phyloP scores from a whole-genome alignment of 306 rosid genomes.

The Quercus parvula region DNA sequence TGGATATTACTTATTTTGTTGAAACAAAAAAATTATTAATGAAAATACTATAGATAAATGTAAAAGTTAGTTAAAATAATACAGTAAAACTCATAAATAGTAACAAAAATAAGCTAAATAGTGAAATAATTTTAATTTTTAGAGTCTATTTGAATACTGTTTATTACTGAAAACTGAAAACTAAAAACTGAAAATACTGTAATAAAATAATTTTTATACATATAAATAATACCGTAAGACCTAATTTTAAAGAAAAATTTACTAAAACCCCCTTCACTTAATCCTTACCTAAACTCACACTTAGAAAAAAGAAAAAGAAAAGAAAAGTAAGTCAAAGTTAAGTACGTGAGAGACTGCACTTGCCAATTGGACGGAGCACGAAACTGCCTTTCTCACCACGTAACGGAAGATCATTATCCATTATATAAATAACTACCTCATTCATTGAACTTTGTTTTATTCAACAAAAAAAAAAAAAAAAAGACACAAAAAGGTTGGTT shows the following conservation, averaged over 20 bases:
- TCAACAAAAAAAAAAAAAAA: not conserved
- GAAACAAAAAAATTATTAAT: too few relatives aligned
- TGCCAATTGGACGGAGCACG: not conserved
- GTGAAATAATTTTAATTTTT: too few relatives aligned
- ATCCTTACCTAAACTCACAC: too few relatives aligned
- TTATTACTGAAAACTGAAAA: too few relatives aligned
- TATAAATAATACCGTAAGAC: too few relatives aligned
- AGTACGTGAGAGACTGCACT: not conserved
- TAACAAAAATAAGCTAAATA: accelerated
- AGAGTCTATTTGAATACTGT: too few relatives aligned
- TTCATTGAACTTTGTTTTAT: not conserved
- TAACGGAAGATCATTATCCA: not conserved
- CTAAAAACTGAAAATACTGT: too few relatives aligned
- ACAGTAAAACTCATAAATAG: accelerated
- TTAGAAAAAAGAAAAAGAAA: too few relatives aligned
- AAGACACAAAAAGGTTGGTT: constrained; percentile 22
- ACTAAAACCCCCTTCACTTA: too few relatives aligned
- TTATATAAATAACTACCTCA: constrained; percentile 1
- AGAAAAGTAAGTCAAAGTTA: not conserved
- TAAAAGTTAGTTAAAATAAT: too few relatives aligned
- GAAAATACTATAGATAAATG: accelerated
- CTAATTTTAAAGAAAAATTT: too few relatives aligned
- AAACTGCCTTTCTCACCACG: not conserved
- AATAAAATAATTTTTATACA: too few relatives aligned
- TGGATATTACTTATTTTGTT: accelerated